Evolutionary conservation across 371 early-diverging fungal genomes (phyloP).

Genomic region (Chytridium lagenaria): DNA sequence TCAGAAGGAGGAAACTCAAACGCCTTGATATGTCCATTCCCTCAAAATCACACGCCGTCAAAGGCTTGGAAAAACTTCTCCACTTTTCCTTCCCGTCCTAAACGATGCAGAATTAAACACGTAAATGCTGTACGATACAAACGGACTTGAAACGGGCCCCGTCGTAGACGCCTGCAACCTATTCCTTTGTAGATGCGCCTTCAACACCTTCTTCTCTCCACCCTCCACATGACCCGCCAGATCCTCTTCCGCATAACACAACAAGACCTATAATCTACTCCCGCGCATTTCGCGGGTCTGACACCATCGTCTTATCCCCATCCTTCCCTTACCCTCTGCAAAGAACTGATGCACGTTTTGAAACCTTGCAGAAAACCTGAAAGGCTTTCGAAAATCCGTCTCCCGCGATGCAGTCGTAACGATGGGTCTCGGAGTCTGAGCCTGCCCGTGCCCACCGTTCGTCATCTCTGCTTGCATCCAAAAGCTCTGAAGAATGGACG

Average conservation of each 20-base stretch:
- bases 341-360: constrained; percentile 31
- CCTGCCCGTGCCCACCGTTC: constrained; percentile 6
- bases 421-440: constrained; percentile 1
- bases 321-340: background rate
- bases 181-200: constrained; percentile 30
- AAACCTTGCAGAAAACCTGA: constrained; percentile 44
- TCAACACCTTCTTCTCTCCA: constrained; percentile 13
- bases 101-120: constrained; percentile 30
- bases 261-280: constrained; percentile 43
- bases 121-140: constrained; percentile 39
- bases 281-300: constrained; percentile 41
- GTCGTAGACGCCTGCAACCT: background rate
- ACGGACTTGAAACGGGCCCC: background rate
- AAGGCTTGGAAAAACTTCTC: constrained; percentile 31
- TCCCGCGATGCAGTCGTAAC: background rate
- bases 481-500: constrained; percentile 42
- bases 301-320: constrained; percentile 21
- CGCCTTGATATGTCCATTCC: constrained; percentile 36
- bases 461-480: constrained; percentile 53
- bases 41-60: constrained; percentile 44
- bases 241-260: constrained; percentile 1
- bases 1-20: constrained; percentile 29
- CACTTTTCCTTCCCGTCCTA: constrained; percentile 4
- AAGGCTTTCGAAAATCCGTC: constrained; percentile 8
- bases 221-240: background rate